phyloP scores from a whole-genome alignment of 805 yeast species.

The Ogataea corticis region DNA sequence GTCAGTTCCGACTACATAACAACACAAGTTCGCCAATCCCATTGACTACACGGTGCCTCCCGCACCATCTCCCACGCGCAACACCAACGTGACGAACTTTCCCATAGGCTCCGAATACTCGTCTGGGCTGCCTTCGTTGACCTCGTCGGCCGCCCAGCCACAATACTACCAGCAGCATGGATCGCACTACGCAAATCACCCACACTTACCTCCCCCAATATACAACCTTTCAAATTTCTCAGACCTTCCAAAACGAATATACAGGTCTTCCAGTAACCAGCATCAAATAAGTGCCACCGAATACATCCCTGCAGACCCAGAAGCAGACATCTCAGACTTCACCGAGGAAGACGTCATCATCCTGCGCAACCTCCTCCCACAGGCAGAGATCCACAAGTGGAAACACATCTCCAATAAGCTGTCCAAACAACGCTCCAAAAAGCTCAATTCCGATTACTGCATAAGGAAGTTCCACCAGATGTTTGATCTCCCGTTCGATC shows the following conservation, averaged over 20 bases:
- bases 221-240: not conserved
- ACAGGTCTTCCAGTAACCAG: conserved; percentile 20
- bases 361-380: conserved; percentile 29
- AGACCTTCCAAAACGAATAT: conserved; percentile 4
- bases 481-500: conserved; percentile 33
- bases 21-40: no score
- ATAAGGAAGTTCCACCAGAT: conserved; percentile 34
- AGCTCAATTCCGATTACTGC: conserved; percentile 32
- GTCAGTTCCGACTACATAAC: no score
- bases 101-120: conserved; percentile 1
- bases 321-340: conserved; percentile 25
- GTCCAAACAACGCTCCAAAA: conserved; percentile 33
- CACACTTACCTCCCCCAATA: not conserved
- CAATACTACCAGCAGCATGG: conserved; percentile 6
- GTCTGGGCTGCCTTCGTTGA: conserved; percentile 2
- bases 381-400: conserved; percentile 38
- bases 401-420: conserved; percentile 32
- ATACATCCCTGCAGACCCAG: conserved; percentile 30
- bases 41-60: no score
- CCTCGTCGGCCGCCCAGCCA: conserved; percentile 1
- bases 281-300: conserved; percentile 12
- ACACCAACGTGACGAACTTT: not conserved
- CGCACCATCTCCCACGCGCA: no score
- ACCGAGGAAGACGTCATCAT: conserved; percentile 34
- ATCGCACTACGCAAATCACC: conserved; percentile 8